Evolutionary conservation across 129 eudicot genomes (phyloP).

Genomic region (Dittrichia graveolens): DNA sequence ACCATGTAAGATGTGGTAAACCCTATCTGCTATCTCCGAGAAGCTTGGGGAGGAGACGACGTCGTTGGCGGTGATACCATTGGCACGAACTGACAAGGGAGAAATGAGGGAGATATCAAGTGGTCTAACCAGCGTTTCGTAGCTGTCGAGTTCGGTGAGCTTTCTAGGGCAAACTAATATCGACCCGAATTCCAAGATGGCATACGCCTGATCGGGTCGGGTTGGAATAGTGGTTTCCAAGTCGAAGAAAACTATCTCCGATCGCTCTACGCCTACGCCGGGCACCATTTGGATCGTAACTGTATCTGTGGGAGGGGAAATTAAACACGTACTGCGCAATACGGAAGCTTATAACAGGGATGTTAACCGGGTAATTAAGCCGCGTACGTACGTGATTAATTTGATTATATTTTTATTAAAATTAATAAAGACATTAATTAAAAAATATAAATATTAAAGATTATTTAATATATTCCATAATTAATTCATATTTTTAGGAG

Average conservation of each 20-base stretch:
- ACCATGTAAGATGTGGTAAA: conserved; percentile 80
- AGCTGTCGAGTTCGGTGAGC: conserved; percentile 74
- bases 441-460: too few relatives aligned
- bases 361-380: too few relatives aligned
- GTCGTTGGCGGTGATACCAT: conserved; percentile 58
- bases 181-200: conserved; percentile 82
- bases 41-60: conserved; percentile 63
- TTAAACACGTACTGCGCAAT: background rate
- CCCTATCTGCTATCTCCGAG: conserved; percentile 68
- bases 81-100: conserved; percentile 47
- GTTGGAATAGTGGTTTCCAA: conserved; percentile 82
- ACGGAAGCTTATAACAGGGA: too few relatives aligned
- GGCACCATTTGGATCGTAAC: conserved; percentile 35
- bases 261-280: conserved; percentile 35
- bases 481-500: too few relatives aligned
- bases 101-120: conserved; percentile 59
- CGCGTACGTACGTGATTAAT: too few relatives aligned
- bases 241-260: conserved; percentile 88
- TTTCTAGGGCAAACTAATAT: conserved; percentile 83
- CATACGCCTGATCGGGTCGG: conserved; percentile 50
- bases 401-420: too few relatives aligned
- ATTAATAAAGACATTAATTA: too few relatives aligned
- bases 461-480: too few relatives aligned
- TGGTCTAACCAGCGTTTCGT: conserved; percentile 70
- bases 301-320: background rate